Percentiles rank a stretch among this genome's conserved stretches.
Evolutionary conservation across 306 rosid genomes (phyloP).

Genomic region (Vigna angularis): DNA sequence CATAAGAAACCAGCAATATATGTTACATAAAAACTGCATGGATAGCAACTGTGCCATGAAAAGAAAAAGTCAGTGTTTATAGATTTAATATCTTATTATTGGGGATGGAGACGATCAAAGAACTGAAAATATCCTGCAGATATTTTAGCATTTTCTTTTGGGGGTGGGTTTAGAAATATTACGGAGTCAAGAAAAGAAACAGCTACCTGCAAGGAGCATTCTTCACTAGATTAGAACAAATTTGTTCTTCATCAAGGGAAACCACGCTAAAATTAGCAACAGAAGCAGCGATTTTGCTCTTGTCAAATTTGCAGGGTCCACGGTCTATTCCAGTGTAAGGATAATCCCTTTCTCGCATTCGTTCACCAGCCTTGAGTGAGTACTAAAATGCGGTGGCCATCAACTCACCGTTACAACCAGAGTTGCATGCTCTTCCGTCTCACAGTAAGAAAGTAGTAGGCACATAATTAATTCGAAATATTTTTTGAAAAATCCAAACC

Average conservation of each 20-base stretch:
- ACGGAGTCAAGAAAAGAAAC: background rate
- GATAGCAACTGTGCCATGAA: conserved; percentile 73
- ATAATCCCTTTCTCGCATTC: no score
- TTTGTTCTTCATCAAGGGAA: conserved; percentile 74
- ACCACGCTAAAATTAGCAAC: conserved; percentile 81
- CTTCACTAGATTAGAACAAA: conserved; percentile 81
- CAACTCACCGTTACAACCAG: conserved; percentile 81
- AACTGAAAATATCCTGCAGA: background rate
- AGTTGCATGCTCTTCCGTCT: conserved; percentile 77
- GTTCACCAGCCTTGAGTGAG: conserved; percentile 65
- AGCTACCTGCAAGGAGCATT: conserved; percentile 78
- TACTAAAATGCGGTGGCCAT: conserved; percentile 84
- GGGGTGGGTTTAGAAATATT: background rate
- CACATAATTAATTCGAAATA: background rate
- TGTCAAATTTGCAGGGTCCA: conserved; percentile 79
- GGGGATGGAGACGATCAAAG: background rate
- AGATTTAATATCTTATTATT: background rate
- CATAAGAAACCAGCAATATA: conserved; percentile 75
- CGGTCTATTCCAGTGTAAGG: conserved; percentile 43
- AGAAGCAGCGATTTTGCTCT: conserved; percentile 65
- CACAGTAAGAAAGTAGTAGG: conserved; percentile 62
- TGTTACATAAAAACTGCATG: conserved; percentile 85
- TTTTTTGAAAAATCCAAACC: background rate
- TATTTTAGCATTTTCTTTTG: background rate
- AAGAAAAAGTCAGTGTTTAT: conserved; percentile 26